Evolutionary conservation across 495 filamentous ascomycete species (phyloP).

Genomic region (Daldinia decipiens): DNA sequence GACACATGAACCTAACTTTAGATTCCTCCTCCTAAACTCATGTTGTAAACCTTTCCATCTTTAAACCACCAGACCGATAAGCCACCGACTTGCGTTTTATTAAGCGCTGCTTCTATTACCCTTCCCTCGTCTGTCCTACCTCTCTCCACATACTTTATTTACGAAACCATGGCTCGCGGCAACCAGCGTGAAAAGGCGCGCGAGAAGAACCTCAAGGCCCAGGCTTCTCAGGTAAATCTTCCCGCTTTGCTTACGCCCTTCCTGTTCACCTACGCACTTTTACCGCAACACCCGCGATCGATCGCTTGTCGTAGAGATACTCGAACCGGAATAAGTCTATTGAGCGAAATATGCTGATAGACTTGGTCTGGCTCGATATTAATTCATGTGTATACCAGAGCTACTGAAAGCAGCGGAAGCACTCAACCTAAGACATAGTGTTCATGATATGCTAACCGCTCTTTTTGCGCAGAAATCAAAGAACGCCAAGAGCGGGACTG

Average conservation of each 20-base stretch:
- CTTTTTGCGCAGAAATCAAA: slow-evolving; percentile 66
- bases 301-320: not conserved
- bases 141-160: slow-evolving; percentile 12
- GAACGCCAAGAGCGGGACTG: slow-evolving; percentile 69
- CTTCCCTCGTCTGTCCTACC: slow-evolving; percentile 15
- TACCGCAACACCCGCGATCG: not conserved
- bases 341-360: not conserved
- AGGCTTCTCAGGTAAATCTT: slow-evolving; percentile 61
- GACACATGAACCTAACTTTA: slow-evolving; percentile 17
- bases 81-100: slow-evolving; percentile 29
- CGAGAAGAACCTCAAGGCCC: slow-evolving; percentile 79
- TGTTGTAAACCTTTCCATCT: slow-evolving; percentile 6
- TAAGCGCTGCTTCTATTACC: slow-evolving; percentile 34
- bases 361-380: not conserved
- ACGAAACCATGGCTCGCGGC: slow-evolving; percentile 79
- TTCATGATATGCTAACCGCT: slow-evolving; percentile 25
- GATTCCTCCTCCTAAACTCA: slow-evolving; percentile 10
- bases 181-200: slow-evolving; percentile 93
- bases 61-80: slow-evolving; percentile 5
- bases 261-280: slow-evolving; percentile 11
- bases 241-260: slow-evolving; percentile 19
- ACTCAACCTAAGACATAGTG: not conserved
- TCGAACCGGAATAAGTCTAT: not conserved
- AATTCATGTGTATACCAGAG: not conserved
- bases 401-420: not conserved